Conservation (phyloP, 306 rosid genomes). For the Cucumis melo region DNA sequence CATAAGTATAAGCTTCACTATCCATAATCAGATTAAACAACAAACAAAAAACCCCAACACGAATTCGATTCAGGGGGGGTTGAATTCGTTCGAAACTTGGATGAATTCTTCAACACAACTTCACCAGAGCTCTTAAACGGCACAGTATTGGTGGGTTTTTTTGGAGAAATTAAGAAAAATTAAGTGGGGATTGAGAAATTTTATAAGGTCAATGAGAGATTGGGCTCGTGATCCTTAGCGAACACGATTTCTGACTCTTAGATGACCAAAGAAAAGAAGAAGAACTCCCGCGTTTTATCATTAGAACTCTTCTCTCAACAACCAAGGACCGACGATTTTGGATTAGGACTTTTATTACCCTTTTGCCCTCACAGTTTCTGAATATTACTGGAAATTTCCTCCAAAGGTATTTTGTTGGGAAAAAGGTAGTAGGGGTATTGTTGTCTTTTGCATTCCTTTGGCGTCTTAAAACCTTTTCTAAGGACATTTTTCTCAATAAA, state of each 20-base stretch:
- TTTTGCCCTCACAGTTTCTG: not conserved
- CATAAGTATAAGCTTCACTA: slow-evolving; percentile 25
- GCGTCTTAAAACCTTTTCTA: not conserved
- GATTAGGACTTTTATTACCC: not conserved
- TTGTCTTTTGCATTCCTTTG: not conserved
- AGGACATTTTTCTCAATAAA: too few relatives aligned
- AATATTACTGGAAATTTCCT: not conserved
- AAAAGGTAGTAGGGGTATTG: not conserved
- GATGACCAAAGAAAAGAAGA: slow-evolving; percentile 7
- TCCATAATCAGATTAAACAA: slow-evolving; percentile 27
- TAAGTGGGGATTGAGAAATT: not conserved
- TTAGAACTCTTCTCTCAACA: slow-evolving; percentile 18
- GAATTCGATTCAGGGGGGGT: not conserved
- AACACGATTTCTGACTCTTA: slow-evolving; percentile 9
- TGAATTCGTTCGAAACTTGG: not conserved
- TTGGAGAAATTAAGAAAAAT: not conserved
- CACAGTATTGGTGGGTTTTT: not conserved
- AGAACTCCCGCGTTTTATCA: slow-evolving; percentile 11
- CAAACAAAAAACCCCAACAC: not conserved
- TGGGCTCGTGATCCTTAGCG: slow-evolving; percentile 1
- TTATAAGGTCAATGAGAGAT: slow-evolving; percentile 1
- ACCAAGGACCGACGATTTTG: slow-evolving; percentile 13
- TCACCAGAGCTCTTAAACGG: not conserved
- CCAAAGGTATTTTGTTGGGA: not conserved
- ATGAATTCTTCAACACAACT: not conserved